Evolutionary conservation across 2,329 filamentous ascomycete species (phyloP).

Genomic region (Colletotrichum brevisporum): DNA sequence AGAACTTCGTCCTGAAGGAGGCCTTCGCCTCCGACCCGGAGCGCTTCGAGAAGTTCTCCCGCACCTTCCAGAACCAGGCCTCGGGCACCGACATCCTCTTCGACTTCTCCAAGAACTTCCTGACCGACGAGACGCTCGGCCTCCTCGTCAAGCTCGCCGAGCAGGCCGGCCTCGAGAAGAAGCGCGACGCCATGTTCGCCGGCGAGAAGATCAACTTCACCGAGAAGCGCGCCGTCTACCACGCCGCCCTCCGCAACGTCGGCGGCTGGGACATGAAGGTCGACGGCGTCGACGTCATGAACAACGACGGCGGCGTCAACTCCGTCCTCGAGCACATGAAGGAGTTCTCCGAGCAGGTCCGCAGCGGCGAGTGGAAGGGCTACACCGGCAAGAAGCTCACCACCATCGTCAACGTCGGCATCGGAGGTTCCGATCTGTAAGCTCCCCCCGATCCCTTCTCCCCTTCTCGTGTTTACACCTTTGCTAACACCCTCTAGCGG

Average conservation of each 20-base stretch:
- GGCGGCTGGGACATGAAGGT: constrained; percentile 86
- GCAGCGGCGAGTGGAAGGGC: constrained; percentile 96
- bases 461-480: not conserved
- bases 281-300: constrained; percentile 93
- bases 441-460: constrained; percentile 51
- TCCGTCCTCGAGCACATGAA: constrained; percentile 96
- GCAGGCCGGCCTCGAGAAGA: constrained; percentile 91
- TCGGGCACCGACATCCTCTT: constrained; percentile 92
- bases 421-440: constrained; percentile 98
- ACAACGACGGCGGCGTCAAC: constrained; percentile 89
- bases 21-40: constrained; percentile 90
- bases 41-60: constrained; percentile 92
- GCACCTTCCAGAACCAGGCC: constrained; percentile 82
- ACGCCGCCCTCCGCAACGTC: constrained; percentile 93
- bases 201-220: constrained; percentile 99
- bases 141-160: constrained; percentile 91
- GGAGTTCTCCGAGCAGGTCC: constrained; percentile 95
- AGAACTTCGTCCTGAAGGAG: constrained; percentile 92
- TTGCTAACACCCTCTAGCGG: constrained; percentile 69
- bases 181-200: constrained; percentile 96
- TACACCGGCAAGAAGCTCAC: constrained; percentile 98
- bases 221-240: constrained; percentile 95
- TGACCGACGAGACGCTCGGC: constrained; percentile 91
- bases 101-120: constrained; percentile 99
- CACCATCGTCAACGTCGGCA: constrained; percentile 97